Evolutionary conservation across 179 eudicot species (phyloP).

Genomic region (Carnegiea gigantea): DNA sequence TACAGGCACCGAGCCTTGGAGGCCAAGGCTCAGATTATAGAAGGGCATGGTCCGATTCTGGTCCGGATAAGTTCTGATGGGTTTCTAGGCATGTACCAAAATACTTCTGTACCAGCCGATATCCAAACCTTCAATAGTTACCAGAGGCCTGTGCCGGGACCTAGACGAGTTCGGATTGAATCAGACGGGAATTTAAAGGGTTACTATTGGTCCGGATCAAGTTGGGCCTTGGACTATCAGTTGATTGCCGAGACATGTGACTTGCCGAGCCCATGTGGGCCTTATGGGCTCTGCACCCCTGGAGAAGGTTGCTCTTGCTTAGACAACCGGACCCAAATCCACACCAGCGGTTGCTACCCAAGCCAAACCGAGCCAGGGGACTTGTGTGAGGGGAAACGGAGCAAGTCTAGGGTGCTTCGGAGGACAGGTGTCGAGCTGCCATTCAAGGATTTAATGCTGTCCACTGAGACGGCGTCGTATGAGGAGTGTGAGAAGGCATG

Average conservation of each 20-base stretch:
- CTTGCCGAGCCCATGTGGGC: slow-evolving; percentile 71
- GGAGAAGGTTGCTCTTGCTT: slow-evolving; percentile 67
- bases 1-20: slow-evolving; percentile 58
- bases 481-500: slow-evolving; percentile 62
- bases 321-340: slow-evolving; percentile 45
- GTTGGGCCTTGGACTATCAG: slow-evolving; percentile 66
- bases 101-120: slow-evolving; percentile 60
- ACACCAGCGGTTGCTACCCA: slow-evolving; percentile 41
- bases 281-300: slow-evolving; percentile 61
- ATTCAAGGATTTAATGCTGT: slow-evolving; percentile 60
- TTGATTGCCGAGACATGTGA: slow-evolving; percentile 74
- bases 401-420: slow-evolving; percentile 31
- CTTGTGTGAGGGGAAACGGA: slow-evolving; percentile 30
- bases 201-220: slow-evolving; percentile 80
- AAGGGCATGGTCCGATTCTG: slow-evolving; percentile 56
- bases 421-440: slow-evolving; percentile 61
- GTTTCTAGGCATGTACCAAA: slow-evolving; percentile 83
- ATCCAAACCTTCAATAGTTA: slow-evolving; percentile 66
- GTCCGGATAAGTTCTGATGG: slow-evolving; percentile 60
- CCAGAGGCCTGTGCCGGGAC: slow-evolving; percentile 48
- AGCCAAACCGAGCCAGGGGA: slow-evolving; percentile 32
- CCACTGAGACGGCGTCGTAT: slow-evolving; percentile 35
- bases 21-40: slow-evolving; percentile 51
- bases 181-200: slow-evolving; percentile 73
- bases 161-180: slow-evolving; percentile 57